Percentiles rank a stretch among this genome's conserved stretches.
These are phyloP conservation scores for Neospermospora avenae DNA, from an alignment of 2,329 filamentous ascomycete species.

Conservation along the genomic window DNA sequence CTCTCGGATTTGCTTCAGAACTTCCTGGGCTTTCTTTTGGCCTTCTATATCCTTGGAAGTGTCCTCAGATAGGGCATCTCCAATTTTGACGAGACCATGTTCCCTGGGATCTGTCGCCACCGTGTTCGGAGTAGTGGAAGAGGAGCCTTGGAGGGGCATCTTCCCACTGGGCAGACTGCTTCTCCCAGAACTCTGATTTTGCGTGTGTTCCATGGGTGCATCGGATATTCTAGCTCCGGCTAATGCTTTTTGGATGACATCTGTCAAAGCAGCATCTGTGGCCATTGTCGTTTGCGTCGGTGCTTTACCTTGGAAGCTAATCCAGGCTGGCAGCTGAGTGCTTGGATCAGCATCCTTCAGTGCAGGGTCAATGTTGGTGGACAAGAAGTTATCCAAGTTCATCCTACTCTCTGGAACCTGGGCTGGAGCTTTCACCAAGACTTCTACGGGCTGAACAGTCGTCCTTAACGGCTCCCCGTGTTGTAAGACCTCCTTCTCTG, in stretches of 20 bases:
- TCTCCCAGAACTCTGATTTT: constrained; percentile 11
- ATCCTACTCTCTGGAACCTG: constrained; percentile 14
- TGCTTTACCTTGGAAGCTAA: constrained; percentile 23
- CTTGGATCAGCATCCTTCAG: constrained; percentile 13
- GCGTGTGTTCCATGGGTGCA: constrained; percentile 6
- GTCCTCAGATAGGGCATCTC: constrained; percentile 10
- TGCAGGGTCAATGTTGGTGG: constrained; percentile 20
- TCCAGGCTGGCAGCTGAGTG: constrained; percentile 6
- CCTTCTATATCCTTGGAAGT: constrained; percentile 17
- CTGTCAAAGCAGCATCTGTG: constrained; percentile 26
- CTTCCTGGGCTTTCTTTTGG: constrained; percentile 24
- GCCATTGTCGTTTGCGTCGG: constrained; percentile 24
- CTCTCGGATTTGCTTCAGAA: constrained; percentile 25
- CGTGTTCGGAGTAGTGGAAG: constrained; percentile 10
- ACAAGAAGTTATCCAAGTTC: constrained; percentile 21
- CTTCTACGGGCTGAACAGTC: constrained; percentile 28
- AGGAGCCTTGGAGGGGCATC: constrained; percentile 9
- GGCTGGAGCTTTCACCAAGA: constrained; percentile 13
- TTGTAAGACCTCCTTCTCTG: constrained; percentile 12
- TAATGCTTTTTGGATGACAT: constrained; percentile 27
- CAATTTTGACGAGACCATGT: constrained; percentile 9
- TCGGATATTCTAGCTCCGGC: constrained; percentile 18
- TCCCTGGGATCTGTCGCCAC: not conserved
- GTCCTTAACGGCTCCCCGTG: constrained; percentile 14
- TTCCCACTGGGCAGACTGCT: constrained; percentile 25